Base-by-base conservation (phyloP, 257 asterid genomes). In the Galeopsis tetrahit region DNA sequence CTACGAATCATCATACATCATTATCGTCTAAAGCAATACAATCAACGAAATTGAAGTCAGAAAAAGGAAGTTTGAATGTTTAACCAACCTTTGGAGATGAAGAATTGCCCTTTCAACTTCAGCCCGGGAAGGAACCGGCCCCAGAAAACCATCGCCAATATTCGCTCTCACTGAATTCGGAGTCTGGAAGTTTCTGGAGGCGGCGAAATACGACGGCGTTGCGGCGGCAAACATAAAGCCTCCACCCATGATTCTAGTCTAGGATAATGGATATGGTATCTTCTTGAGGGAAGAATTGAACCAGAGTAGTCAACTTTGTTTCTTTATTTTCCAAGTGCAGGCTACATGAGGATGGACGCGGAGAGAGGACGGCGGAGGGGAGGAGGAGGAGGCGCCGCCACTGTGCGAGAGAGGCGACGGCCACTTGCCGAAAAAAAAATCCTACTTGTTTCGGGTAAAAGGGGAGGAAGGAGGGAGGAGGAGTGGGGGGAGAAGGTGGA, bases 61-160 rank as follows among this genome's bases (percentile, higher is more conserved):
- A 33, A 63, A 3, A 2, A 13, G 58, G 32, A 14, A 38, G 34
- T 9, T 39, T 0, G 13, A 59, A 52, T 13, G 3, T 68, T 15
- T 21, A 21, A 89, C 96, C 88, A 21, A 89, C 96, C 88, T 80
- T 46, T 76, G 91, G 73, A 89, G 83, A 63, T 82, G 76, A 70
- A 76, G 71, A 74, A 89, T 74, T 42, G 93, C 96, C 61, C 28
- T 79, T 75, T 82, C 86, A 36, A 87, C 93, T 72, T 89, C 96
- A 39, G 8, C 7, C 28, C 77, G 72, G n/a, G 87, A 77, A 35
- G 93, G 96, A 34, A 73, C 86, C 43, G 88, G 70, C 62, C 90
- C 91, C 28, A 89, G 78, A 39, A 49, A 11, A 68, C 42, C 17
- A 7, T 66, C 75, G 63, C 57, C 61, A 6, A 36, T 52, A 59